A percentile compares a stretch with the other conserved stretches of the same genome.
phyloP scores from a whole-genome alignment of 345 rosid species.

The Salix exigua region DNA sequence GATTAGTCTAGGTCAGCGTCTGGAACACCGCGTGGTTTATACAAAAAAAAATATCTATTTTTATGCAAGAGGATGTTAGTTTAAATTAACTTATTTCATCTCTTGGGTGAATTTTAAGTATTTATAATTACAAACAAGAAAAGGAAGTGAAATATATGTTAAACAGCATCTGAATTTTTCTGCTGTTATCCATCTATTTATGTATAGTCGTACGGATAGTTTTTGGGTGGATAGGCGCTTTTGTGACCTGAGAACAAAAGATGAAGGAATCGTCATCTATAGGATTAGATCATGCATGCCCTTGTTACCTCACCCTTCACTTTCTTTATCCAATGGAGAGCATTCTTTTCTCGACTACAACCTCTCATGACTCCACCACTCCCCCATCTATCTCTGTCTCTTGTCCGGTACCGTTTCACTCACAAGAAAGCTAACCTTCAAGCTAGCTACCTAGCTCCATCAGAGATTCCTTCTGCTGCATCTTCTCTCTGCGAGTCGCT shows the following conservation, averaged over 20 bases:
- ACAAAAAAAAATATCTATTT: too few relatives aligned
- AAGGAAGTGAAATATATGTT: too few relatives aligned
- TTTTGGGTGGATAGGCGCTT: not conserved
- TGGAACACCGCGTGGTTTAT: too few relatives aligned
- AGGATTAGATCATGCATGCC: conserved; percentile 6
- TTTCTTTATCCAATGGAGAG: conserved; percentile 27
- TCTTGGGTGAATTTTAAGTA: not conserved
- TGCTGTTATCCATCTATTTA: not conserved
- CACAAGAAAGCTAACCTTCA: not conserved
- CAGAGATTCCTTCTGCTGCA: not conserved
- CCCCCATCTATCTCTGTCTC: not conserved
- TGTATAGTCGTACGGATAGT: not conserved
- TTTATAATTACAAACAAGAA: not conserved
- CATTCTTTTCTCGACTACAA: not conserved
- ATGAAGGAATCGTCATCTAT: not conserved
- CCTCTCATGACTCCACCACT: not conserved
- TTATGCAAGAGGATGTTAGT: not conserved
- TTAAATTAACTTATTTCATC: not conserved
- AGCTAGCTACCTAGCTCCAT: not conserved
- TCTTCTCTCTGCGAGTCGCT: not conserved
- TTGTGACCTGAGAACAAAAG: not conserved
- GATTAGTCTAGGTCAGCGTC: too few relatives aligned
- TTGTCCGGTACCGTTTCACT: not conserved
- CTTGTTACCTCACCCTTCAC: conserved; percentile 26
- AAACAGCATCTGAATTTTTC: not conserved